These are phyloP conservation scores for Phytophthora cajani DNA, from an alignment of 352 stramenopile species.

Conservation along the genomic window DNA sequence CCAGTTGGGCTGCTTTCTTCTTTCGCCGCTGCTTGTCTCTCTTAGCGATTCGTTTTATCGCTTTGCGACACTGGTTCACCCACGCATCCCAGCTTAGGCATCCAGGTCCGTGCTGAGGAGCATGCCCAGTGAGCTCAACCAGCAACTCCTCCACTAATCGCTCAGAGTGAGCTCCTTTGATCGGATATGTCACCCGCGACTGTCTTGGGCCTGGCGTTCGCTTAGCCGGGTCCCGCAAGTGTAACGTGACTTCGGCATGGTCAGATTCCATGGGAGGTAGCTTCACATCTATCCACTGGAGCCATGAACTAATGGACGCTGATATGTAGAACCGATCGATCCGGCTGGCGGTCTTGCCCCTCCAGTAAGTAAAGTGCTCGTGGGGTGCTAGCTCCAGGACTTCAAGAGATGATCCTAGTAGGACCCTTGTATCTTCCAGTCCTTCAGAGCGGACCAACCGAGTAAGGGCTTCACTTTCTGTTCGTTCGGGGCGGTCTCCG, in stretches of 20 bases:
- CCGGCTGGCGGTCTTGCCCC: not conserved
- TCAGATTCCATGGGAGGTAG: not conserved
- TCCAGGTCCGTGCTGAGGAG: no score
- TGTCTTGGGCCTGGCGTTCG: no score
- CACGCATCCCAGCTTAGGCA: no score
- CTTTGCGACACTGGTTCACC: no score
- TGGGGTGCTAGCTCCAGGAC: not conserved
- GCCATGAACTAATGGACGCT: not conserved
- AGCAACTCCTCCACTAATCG: no score
- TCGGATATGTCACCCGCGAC: no score
- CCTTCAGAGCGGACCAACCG: not conserved
- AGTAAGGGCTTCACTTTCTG: not conserved
- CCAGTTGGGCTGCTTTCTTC: no score
- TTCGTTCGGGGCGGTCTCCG: not conserved
- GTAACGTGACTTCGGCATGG: not conserved
- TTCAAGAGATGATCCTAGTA: not conserved
- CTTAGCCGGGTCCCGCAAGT: not conserved
- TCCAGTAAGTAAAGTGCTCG: not conserved
- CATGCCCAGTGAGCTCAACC: no score
- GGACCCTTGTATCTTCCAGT: not conserved
- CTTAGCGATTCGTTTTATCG: no score
- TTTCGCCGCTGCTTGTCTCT: no score
- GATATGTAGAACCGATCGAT: not conserved
- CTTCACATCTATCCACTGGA: not conserved
- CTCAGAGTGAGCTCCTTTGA: no score